Evolutionary conservation across 495 filamentous ascomycete genomes (phyloP).

Genomic region (Saxophila tyrrhenica): DNA sequence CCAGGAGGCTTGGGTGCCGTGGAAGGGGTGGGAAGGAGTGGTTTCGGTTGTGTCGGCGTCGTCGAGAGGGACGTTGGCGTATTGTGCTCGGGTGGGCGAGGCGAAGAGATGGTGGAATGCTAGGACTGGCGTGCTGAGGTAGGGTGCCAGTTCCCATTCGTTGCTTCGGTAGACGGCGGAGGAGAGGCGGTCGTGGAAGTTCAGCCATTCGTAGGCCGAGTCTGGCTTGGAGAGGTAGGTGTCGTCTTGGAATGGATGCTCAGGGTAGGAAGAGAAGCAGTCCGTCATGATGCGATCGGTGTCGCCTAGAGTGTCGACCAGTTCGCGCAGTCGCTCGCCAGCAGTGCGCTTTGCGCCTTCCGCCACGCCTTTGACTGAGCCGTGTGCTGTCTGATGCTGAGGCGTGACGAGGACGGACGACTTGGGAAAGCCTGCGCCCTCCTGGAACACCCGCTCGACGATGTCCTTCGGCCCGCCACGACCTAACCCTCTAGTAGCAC

Average conservation of each 20-base stretch:
- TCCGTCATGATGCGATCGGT: conserved; percentile 74
- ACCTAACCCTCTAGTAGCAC: conserved; percentile 64
- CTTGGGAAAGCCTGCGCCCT: conserved; percentile 75
- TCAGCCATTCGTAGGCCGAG: conserved; percentile 81
- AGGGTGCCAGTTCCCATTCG: conserved; percentile 79
- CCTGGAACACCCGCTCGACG: conserved; percentile 72
- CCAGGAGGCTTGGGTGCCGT: conserved; percentile 68
- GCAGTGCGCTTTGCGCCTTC: conserved; percentile 65
- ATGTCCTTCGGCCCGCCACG: conserved; percentile 72
- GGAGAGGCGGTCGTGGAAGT: conserved; percentile 80
- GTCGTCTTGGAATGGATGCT: conserved; percentile 84
- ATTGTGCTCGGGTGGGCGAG: conserved; percentile 30
- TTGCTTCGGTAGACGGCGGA: conserved; percentile 60
- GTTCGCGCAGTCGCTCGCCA: conserved; percentile 69
- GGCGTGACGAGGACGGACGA: conserved; percentile 5
- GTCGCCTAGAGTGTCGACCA: conserved; percentile 83
- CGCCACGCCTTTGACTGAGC: conserved; percentile 47
- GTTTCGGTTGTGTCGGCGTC: conserved; percentile 32
- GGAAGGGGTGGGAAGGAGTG: conserved; percentile 49
- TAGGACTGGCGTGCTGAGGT: conserved; percentile 72
- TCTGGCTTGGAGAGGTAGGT: conserved; percentile 79
- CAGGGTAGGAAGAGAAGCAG: conserved; percentile 74
- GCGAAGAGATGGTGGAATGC: conserved; percentile 92
- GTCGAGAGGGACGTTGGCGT: not conserved
- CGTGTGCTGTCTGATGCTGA: conserved; percentile 18